Base-by-base conservation (phyloP, 2,329 filamentous ascomycete species). In the Exophiala xenobiotica region DNA sequence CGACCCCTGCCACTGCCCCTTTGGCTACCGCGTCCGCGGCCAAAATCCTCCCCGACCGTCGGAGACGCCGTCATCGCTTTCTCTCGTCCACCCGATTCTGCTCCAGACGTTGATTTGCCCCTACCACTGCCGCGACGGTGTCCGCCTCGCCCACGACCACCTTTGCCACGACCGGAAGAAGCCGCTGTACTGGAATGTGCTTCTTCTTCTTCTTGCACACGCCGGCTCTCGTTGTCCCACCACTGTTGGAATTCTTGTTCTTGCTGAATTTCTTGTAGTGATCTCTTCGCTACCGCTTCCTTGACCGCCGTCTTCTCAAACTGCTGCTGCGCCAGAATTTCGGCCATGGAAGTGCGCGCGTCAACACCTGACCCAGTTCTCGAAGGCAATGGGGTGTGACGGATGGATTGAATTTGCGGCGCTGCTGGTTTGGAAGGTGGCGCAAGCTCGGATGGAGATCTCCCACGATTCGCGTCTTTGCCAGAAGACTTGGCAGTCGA, bases 221-320 rank as follows among this genome's bases (percentile, higher is more conserved):
- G 78, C 53, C 79, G 78, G 62, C 85, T 90, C 68, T 96, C 91
- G 56, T 87, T 84, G 60, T 95, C 89, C 90, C 90, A 96, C 90
- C 91, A 96, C 67, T 95, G 85, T 66, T 96, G 89, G 67, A 99
- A 99, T 45, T 90, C 90, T 66, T 99, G 93, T 70, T 99, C 93
- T 59, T 93, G 84, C 67, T 99, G 93, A 53, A 99, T 99, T 57
- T 97, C 93, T 64, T 95, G 85, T 23, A 99, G 73, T 57, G 88
- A 93, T 49, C 92, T 81, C 71, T 95, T 96, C 2, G 90, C 88
- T 11, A 68, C 72, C 1, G 90, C 89, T 66, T 96, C 91, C 46
- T 83, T 86, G 54, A 95, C 84, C 14, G 82, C 80, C 51, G 90
- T 83, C 65, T 95, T 93, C 66, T 96, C 91, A 6, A 82, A 82